Percentiles rank a stretch among this genome's conserved stretches.
Conservation (phyloP, 1,139 yeast genomes). For the Pichia sp. region DNA sequence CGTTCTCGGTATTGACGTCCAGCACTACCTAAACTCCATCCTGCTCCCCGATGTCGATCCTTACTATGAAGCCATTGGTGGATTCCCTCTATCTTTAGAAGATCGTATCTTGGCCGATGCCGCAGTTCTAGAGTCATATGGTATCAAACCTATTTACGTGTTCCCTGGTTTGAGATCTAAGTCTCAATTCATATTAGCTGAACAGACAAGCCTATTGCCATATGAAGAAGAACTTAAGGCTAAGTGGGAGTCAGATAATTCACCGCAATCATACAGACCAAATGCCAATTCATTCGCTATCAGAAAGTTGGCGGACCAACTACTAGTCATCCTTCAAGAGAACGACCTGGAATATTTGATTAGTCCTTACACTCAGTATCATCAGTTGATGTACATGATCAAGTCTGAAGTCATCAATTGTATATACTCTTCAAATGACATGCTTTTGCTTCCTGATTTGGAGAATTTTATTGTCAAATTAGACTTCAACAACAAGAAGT, state of each 20-base stretch:
- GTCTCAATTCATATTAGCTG: conserved; percentile 22
- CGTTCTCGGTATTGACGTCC: conserved; percentile 79
- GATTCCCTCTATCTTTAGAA: conserved; percentile 62
- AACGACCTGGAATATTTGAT: conserved; percentile 59
- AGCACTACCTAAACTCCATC: conserved; percentile 62
- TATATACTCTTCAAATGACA: conserved; percentile 80
- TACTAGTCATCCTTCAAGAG: conserved; percentile 51
- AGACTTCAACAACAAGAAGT: conserved; percentile 55
- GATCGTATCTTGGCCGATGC: conserved; percentile 57
- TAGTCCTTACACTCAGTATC: conserved; percentile 79
- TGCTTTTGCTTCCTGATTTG: conserved; percentile 49
- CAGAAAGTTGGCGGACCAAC: conserved; percentile 46
- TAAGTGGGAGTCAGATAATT: conserved; percentile 34
- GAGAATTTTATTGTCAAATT: conserved; percentile 69
- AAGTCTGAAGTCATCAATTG: conserved; percentile 54
- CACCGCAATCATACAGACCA: no score
- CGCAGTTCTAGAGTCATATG: conserved; percentile 49
- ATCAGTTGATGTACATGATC: conserved; percentile 70
- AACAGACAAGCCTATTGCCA: conserved; percentile 35
- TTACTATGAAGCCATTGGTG: conserved; percentile 73
- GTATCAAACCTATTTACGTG: conserved; percentile 71
- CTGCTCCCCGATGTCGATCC: conserved; percentile 64
- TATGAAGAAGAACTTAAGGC: conserved; percentile 40
- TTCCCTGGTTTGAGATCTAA: conserved; percentile 29
- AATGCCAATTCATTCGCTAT: conserved; percentile 38